These are phyloP conservation scores for Aspergillus coremiiformis DNA, from an alignment of 495 filamentous ascomycete genomes.

Conservation along the genomic window DNA sequence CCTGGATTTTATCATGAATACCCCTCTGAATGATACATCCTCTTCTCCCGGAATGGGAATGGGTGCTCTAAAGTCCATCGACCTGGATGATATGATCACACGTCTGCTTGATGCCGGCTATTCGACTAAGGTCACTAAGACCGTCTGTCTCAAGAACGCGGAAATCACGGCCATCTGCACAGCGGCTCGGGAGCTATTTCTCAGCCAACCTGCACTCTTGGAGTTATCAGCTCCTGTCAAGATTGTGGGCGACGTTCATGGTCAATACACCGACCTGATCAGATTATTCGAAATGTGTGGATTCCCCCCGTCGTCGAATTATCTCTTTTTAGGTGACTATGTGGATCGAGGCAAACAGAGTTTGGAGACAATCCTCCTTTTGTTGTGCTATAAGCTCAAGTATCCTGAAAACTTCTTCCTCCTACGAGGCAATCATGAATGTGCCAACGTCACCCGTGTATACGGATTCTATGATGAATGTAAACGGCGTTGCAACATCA, in stretches of 20 bases:
- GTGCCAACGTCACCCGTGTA: conserved; percentile 95
- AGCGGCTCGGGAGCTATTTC: conserved; percentile 77
- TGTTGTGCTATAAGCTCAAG: conserved; percentile 97
- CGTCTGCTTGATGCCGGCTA: conserved; percentile 91
- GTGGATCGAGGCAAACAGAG: conserved; percentile 97
- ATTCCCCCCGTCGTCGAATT: conserved; percentile 90
- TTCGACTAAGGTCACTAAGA: conserved; percentile 93
- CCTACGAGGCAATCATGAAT: conserved; percentile 94
- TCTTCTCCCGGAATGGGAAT: conserved; percentile 43
- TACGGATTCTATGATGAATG: conserved; percentile 99
- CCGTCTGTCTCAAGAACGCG: conserved; percentile 92
- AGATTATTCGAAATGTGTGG: conserved; percentile 99
- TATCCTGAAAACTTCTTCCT: conserved; percentile 99
- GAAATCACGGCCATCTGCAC: conserved; percentile 91
- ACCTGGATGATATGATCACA: conserved; percentile 95
- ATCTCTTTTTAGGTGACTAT: conserved; percentile 94
- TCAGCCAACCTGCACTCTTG: conserved; percentile 84
- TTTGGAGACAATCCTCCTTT: conserved; percentile 89
- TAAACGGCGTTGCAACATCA: conserved; percentile 94
- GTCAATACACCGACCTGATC: conserved; percentile 96
- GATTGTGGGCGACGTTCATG: conserved; percentile 97
- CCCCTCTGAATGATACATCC: conserved; percentile 29
- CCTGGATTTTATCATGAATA: conserved; percentile 39
- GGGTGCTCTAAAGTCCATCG: conserved; percentile 77
- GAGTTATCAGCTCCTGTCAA: conserved; percentile 97